Base-by-base conservation (phyloP, 441 rosid genomes). In the Erysimum pusillum region DNA sequence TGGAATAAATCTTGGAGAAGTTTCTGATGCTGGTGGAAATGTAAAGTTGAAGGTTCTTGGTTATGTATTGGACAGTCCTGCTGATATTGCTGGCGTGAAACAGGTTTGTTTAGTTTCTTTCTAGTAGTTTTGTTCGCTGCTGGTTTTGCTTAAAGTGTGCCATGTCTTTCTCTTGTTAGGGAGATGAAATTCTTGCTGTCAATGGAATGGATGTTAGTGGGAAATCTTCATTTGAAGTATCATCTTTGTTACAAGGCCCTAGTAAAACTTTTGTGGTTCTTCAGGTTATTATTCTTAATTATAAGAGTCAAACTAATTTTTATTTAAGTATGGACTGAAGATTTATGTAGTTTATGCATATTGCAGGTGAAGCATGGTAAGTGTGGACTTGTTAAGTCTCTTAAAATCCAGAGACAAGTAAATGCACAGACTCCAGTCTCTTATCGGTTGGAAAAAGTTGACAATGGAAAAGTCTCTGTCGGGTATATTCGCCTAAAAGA, bases 161-260 rank as follows among this genome's bases (percentile, higher is more conserved):
- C 7, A 22, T 70, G 60, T n/a, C 38, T 53, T 81, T 67, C 7
- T 74, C 67, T 78, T 82, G 69, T 6, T 36, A 92, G 99, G 97
- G 98, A 38, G 98, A 95, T 83, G 94, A 95, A 81, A 73, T 95
- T 76, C 67, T 89, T 73, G 87, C 93, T 41, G 96, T 95, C 41
- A 90, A 92, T 84, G 98, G 96, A 80, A 79, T 83, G 79, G 89
- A 89, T 76, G 93, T 90, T 45, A 81, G 34, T 58, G 99, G 99
- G 78, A 95, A 90, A 85, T 91, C 98, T 46, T 89, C 99, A 32
- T 90, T 95, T 80, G 98, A 95, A 89, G 93, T 88, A 36, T 92
- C 96, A 65, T 92, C 99, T 54, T 82, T 92, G 87, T 80, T 95
- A 71, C 99, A 90, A 83, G 99, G 99, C 74, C 98, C 97, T 38